A percentile compares a stretch with the other conserved stretches of the same genome.
Conservation (phyloP, 129 eudicot genomes). For the Flaveria trinervia region DNA sequence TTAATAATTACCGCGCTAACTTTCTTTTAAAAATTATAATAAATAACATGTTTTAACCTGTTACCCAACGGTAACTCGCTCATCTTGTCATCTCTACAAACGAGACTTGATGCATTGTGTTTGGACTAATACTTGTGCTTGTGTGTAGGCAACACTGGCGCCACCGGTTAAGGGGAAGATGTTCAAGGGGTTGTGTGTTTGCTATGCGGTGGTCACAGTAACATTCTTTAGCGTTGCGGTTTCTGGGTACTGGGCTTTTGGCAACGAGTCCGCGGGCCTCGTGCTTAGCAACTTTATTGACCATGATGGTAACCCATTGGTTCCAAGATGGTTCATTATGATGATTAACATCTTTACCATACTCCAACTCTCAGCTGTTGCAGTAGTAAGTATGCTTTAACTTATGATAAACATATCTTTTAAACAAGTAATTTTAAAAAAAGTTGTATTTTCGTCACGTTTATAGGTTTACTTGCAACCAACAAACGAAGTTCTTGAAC, state of each 20-base stretch:
- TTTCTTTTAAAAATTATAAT: too few relatives aligned
- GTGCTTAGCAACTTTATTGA: slow-evolving; percentile 66
- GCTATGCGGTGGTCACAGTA: slow-evolving; percentile 56
- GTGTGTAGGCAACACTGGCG: slow-evolving; percentile 84
- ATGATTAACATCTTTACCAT: slow-evolving; percentile 74
- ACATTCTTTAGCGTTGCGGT: slow-evolving; percentile 81
- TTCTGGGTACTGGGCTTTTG: slow-evolving; percentile 96
- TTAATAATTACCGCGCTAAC: too few relatives aligned
- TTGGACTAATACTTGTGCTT: neutral
- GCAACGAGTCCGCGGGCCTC: slow-evolving; percentile 61
- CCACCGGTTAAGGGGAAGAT: slow-evolving; percentile 98
- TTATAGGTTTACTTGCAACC: slow-evolving; percentile 88
- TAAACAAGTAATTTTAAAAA: too few relatives aligned
- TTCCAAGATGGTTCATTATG: slow-evolving; percentile 76
- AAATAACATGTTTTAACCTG: too few relatives aligned
- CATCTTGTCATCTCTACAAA: too few relatives aligned
- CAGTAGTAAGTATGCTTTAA: slow-evolving; percentile 53
- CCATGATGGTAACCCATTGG: slow-evolving; percentile 48
- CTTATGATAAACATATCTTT: neutral
- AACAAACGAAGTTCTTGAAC: slow-evolving; percentile 81
- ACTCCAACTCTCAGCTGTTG: slow-evolving; percentile 91
- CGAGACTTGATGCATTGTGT: too few relatives aligned
- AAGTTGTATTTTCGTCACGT: neutral
- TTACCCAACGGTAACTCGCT: too few relatives aligned
- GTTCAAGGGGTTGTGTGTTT: slow-evolving; percentile 85